phyloP scores from a whole-genome alignment of 257 asterid species.

The Solanum pimpinellifolium region DNA sequence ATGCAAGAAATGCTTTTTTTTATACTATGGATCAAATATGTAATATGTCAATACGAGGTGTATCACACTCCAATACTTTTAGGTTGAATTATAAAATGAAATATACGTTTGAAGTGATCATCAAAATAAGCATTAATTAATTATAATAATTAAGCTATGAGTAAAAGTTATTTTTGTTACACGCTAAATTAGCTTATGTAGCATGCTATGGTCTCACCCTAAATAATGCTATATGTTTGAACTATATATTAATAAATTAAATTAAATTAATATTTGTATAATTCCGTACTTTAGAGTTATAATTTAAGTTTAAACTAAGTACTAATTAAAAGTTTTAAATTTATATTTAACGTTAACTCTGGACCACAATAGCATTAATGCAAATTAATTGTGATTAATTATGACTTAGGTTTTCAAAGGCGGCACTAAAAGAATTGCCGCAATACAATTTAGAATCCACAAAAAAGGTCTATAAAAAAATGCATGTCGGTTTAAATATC shows the following conservation, averaged over 20 bases:
- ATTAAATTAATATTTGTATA: background rate
- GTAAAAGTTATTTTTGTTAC: background rate
- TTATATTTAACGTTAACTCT: background rate
- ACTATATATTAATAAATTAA: background rate
- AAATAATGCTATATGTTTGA: background rate
- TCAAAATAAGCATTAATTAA: no score
- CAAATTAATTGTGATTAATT: background rate
- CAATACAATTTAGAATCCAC: background rate
- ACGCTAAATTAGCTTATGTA: background rate
- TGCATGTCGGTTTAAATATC: background rate
- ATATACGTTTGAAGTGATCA: no score
- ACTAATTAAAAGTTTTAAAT: background rate
- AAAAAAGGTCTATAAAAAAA: background rate
- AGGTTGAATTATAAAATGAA: no score
- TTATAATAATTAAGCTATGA: no score
- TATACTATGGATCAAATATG: no score
- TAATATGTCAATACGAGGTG: no score
- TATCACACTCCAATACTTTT: no score
- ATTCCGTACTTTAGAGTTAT: background rate
- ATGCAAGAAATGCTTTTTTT: no score
- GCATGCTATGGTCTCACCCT: background rate
- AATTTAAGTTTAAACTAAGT: background rate
- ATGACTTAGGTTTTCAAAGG: background rate
- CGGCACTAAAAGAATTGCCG: background rate
- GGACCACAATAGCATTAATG: background rate